A percentile compares a stretch with the other conserved stretches of the same genome.
These are phyloP conservation scores for Shiraia sp. DNA, from an alignment of 2,329 filamentous ascomycete genomes.

Conservation along the genomic window DNA sequence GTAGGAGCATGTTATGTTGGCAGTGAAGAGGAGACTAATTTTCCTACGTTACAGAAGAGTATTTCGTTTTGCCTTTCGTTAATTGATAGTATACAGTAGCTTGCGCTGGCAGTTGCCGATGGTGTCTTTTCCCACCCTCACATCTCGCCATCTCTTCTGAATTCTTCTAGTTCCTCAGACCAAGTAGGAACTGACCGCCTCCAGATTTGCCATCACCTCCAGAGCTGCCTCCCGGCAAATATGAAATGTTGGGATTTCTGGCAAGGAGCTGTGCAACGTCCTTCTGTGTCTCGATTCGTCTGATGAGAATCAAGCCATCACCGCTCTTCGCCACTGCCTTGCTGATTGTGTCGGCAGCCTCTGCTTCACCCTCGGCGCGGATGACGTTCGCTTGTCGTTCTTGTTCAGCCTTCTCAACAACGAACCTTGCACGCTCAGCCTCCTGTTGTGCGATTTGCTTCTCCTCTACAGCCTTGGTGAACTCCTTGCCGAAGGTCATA, in stretches of 20 bases:
- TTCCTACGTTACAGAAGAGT: neutral
- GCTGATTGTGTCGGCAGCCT: constrained; percentile 93
- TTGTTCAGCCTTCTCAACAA: constrained; percentile 98
- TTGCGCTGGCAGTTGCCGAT: too few species aligned
- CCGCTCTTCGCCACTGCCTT: constrained; percentile 92
- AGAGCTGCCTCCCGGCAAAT: constrained; percentile 74
- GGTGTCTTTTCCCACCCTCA: too few species aligned
- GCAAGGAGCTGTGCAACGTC: constrained; percentile 93
- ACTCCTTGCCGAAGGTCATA: constrained; percentile 99
- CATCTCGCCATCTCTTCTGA: too few species aligned
- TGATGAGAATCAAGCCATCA: constrained; percentile 91
- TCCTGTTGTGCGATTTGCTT: constrained; percentile 99
- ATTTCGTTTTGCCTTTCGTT: too few species aligned
- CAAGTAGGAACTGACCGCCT: constrained; percentile 66
- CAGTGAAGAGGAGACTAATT: too few species aligned
- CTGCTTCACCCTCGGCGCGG: constrained; percentile 94
- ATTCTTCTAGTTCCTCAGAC: constrained; percentile 55
- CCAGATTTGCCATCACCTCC: constrained; percentile 62
- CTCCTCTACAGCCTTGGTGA: constrained; percentile 98
- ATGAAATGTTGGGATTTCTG: constrained; percentile 91
- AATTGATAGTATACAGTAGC: too few species aligned
- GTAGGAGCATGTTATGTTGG: too few species aligned
- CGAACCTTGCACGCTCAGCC: constrained; percentile 94
- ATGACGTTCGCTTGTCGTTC: constrained; percentile 99
- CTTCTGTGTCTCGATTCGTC: constrained; percentile 94